Base-by-base conservation (phyloP, 139 green algal species). In the Chlorella sp. region DNA sequence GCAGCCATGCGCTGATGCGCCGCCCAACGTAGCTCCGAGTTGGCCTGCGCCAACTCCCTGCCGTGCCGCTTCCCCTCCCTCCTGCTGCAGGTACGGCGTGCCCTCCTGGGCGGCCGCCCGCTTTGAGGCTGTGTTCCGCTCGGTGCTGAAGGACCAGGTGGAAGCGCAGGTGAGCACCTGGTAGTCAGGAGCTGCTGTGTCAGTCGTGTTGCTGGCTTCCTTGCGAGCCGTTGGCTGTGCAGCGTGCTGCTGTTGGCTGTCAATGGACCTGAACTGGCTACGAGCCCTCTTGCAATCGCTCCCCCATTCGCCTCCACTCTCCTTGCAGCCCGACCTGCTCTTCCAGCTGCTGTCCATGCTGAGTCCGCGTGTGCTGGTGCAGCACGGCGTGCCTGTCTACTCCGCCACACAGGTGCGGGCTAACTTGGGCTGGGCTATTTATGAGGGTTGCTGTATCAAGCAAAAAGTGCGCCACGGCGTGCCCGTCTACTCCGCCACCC, bases 271-370 rank as follows among this genome's bases (percentile, higher is more conserved):
- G 19, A 36, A 13, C 2, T 40, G 17, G n/a, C n/a, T 30, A 38
- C 30, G 24, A 20, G 36, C 17, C 14, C 34, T 48, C 43, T 43
- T 54, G 38, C 40, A 34, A 40, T 14, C 44, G 24, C 4, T 22
- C 24, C 72, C 72, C 28, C 26, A 22, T 40, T n/a, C 40, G 44
- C 34, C 17, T 43, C 0, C n/a, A 5, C 74, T 67, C 32, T 77
- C 80, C 11, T 78, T 88, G 62, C 92, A 96, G 81, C 92, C 94
- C 40, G 92, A 96, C 85, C 86, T 97, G 79, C 89, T 98, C 64
- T 94, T 95, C 89, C 92, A 96, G 73, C 89, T 98, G 30, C 85
- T 94, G 24, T 93, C 93, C 54, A 94, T 98, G 93, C 82, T 98
- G 24, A 89, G 82, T 14, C 95, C 83, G 0, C 78, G 83, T 13